Conservation (phyloP, 2,329 filamentous ascomycete species). For the Colletotrichum graminicola region DNA sequence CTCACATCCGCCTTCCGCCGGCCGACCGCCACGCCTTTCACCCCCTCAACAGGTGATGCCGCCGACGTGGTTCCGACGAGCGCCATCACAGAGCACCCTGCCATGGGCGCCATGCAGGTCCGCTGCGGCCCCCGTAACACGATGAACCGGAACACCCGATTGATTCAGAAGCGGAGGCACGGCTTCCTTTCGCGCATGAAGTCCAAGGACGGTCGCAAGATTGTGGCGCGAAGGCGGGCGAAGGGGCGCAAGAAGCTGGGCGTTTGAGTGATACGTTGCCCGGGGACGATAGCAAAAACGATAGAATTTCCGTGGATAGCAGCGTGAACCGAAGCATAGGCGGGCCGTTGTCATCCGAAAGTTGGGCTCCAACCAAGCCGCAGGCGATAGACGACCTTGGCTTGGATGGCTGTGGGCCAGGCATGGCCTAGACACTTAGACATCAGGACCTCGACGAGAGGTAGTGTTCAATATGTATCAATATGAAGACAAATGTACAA, state of each 20-base stretch:
- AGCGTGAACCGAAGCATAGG: too few relatives aligned
- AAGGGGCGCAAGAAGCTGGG: conserved; percentile 64
- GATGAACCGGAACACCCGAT: conserved; percentile 65
- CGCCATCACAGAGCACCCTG: conserved; percentile 65
- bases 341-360: neutral
- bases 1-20: conserved; percentile 50
- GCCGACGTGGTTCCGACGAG: conserved; percentile 61
- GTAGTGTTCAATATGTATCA: conserved; percentile 34
- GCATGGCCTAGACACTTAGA: conserved; percentile 1
- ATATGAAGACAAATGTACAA: conserved; percentile 38
- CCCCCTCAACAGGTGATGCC: conserved; percentile 46
- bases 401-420: neutral
- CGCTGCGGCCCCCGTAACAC: conserved; percentile 71
- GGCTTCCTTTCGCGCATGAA: conserved; percentile 67
- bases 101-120: conserved; percentile 63
- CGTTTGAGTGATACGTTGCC: neutral
- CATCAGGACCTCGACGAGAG: conserved; percentile 7
- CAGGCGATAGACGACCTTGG: neutral
- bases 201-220: conserved; percentile 65
- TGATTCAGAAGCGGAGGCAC: conserved; percentile 70
- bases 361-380: neutral
- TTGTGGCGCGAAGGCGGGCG: conserved; percentile 62
- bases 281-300: neutral
- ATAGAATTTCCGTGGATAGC: neutral
- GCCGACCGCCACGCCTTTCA: conserved; percentile 49